These are phyloP conservation scores for Puccinia triticina DNA, from an alignment of 1,284 basidiomycete species.

Conservation along the genomic window DNA sequence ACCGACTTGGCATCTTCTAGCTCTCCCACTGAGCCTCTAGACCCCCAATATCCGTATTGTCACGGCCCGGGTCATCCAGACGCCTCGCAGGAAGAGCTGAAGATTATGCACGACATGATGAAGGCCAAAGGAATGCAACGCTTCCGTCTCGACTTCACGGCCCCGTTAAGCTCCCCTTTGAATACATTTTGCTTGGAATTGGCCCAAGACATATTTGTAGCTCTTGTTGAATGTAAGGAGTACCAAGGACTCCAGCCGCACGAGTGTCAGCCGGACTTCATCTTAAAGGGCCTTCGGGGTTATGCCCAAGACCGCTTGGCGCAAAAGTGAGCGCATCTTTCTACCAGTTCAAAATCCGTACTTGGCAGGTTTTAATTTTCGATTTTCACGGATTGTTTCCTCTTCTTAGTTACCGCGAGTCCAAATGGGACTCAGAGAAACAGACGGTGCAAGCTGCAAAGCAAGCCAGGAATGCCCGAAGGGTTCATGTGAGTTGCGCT, in stretches of 20 bases:
- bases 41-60: neutral
- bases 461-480: neutral
- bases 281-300: neutral
- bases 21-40: neutral
- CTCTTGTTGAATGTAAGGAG: neutral
- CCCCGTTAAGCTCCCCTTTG: neutral
- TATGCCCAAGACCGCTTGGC: neutral
- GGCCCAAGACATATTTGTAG: neutral
- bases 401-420: neutral
- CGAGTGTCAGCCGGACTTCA: neutral
- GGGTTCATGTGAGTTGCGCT: neutral
- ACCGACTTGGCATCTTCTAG: neutral
- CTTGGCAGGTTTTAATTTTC: too few species aligned
- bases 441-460: too few species aligned
- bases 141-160: neutral
- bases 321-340: neutral
- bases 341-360: too few species aligned
- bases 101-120: slow-evolving; percentile 10
- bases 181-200: slow-evolving; percentile 22
- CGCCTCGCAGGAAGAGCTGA: neutral
- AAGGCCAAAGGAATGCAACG: neutral
- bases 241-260: neutral
- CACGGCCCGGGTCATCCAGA: slow-evolving; percentile 15
- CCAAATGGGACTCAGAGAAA: too few species aligned
- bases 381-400: too few species aligned